A percentile compares a stretch with the other conserved stretches of the same genome.
phyloP scores from a whole-genome alignment of 495 filamentous ascomycete species.

The Astrothelium subdiscretum region DNA sequence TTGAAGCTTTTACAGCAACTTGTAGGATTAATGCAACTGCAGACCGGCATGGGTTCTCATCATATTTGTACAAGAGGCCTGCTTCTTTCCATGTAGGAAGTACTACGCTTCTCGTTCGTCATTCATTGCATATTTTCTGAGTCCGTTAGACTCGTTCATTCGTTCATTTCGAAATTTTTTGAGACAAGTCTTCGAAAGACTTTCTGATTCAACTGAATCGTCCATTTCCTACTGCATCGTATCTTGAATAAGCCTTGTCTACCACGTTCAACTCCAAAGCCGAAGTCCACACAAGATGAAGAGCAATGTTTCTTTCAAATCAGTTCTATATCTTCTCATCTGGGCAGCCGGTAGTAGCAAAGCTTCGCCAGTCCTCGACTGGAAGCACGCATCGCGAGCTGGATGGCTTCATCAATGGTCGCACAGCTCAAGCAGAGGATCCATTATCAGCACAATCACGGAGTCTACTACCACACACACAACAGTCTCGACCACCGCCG shows the following conservation, averaged over 20 bases:
- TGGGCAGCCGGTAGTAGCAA: not conserved
- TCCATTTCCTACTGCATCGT: not conserved
- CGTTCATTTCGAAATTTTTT: not conserved
- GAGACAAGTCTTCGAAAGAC: not conserved
- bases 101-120: not conserved
- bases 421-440: not conserved
- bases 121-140: not conserved
- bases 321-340: not conserved
- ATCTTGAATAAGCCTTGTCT: not conserved
- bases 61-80: not conserved
- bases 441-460: not conserved
- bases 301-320: not conserved
- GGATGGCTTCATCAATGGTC: not conserved
- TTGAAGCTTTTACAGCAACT: not conserved
- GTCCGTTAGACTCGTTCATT: not conserved
- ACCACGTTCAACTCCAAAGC: not conserved
- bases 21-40: not conserved
- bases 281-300: not conserved
- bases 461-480: not conserved
- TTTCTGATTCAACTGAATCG: not conserved
- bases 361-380: not conserved
- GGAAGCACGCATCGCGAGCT: not conserved
- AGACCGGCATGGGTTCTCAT: not conserved
- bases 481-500: not conserved
- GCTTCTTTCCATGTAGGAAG: too few relatives aligned